Conservation (phyloP, 176 grass and related monocot species). For the Phragmites australis region DNA sequence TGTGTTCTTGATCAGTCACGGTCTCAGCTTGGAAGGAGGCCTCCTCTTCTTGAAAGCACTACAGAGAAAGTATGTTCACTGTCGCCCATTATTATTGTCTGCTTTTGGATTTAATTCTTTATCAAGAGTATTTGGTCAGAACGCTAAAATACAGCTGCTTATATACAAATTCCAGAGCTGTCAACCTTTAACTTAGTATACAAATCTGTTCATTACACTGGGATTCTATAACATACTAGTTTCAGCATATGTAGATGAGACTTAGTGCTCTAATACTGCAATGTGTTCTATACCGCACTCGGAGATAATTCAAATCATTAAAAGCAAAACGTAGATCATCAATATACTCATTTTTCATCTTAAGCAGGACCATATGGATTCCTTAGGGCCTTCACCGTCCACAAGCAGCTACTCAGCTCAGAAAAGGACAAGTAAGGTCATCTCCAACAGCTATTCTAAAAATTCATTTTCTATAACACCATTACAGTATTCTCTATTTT, state of each 20-base stretch:
- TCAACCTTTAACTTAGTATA: slow-evolving; percentile 18
- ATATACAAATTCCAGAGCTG: slow-evolving; percentile 7
- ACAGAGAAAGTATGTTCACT: slow-evolving; percentile 44
- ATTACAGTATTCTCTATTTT: too few relatives aligned
- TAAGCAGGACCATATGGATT: slow-evolving; percentile 37
- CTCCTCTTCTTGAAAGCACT: slow-evolving; percentile 53
- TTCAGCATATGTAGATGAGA: slow-evolving; percentile 1
- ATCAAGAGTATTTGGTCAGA: slow-evolving; percentile 3
- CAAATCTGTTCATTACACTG: slow-evolving; percentile 10
- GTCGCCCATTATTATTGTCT: not conserved
- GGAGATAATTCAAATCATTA: slow-evolving; percentile 2
- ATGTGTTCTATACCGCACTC: not conserved
- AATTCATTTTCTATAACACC: too few relatives aligned
- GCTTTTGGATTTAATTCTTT: not conserved
- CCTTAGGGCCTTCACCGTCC: slow-evolving; percentile 51
- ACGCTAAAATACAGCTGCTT: not conserved
- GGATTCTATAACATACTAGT: slow-evolving; percentile 3
- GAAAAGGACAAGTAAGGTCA: slow-evolving; percentile 52
- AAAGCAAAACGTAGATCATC: not conserved
- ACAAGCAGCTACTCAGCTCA: slow-evolving; percentile 37
- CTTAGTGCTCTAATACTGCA: slow-evolving; percentile 20
- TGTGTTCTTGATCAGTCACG: slow-evolving; percentile 79
- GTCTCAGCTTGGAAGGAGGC: slow-evolving; percentile 75
- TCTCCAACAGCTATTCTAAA: too few relatives aligned
- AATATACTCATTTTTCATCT: slow-evolving; percentile 22